phyloP scores from a whole-genome alignment of 1,139 yeast genomes.

The Suhomyces choctaworum region DNA sequence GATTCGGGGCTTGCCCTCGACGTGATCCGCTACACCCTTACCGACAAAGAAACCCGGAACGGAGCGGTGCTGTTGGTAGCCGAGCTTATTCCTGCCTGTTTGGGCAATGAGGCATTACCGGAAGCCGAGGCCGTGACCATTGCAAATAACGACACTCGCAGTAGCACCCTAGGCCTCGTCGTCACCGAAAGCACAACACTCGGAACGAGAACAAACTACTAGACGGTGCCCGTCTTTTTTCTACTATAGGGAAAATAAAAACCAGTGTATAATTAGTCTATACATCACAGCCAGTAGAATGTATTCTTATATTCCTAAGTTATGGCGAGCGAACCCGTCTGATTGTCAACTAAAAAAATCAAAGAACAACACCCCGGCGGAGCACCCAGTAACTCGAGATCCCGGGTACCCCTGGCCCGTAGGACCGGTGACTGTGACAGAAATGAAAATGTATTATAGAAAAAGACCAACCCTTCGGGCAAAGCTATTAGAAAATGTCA shows the following conservation, averaged over 20 bases:
- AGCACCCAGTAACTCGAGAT: slow-evolving; percentile 10
- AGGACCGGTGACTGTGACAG: slow-evolving; percentile 11
- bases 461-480: too few relatives aligned
- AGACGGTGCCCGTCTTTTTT: too few relatives aligned
- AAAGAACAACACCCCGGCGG: too few relatives aligned
- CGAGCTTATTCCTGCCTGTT: slow-evolving; percentile 27
- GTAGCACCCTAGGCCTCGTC: too few relatives aligned
- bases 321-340: slow-evolving; percentile 8
- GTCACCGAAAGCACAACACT: too few relatives aligned
- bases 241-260: not conserved
- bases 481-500: too few relatives aligned
- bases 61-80: slow-evolving; percentile 30
- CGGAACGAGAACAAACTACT: too few relatives aligned
- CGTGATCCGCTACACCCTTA: slow-evolving; percentile 26
- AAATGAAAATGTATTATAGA: slow-evolving; percentile 11
- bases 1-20: slow-evolving; percentile 36
- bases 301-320: slow-evolving; percentile 12
- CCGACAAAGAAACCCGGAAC: slow-evolving; percentile 32
- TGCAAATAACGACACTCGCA: too few relatives aligned
- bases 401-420: slow-evolving; percentile 3
- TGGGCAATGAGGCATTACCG: not conserved
- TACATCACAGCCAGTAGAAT: too few relatives aligned
- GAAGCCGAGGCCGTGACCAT: too few relatives aligned
- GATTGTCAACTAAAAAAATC: slow-evolving; percentile 9
- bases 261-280: not conserved